Conservation (phyloP, 1,284 basidiomycete genomes). For the Leccinum idahoense region DNA sequence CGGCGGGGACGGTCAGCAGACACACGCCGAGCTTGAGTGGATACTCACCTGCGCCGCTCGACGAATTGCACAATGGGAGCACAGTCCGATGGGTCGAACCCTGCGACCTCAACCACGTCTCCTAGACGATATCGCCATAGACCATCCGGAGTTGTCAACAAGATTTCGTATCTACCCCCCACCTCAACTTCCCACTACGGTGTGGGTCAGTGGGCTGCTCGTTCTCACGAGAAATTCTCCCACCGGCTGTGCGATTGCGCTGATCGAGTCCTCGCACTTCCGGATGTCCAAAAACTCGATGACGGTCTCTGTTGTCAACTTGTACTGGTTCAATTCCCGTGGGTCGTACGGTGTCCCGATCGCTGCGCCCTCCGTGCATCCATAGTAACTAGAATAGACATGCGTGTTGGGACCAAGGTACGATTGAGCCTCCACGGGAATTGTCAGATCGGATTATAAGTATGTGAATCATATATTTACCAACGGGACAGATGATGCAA, state of each 20-base stretch:
- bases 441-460: background rate
- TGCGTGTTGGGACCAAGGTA: background rate
- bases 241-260: background rate
- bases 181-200: conserved; percentile 1
- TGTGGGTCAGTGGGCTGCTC: background rate
- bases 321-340: background rate
- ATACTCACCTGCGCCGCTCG: conserved; percentile 1
- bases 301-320: background rate
- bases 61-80: conserved; percentile 1
- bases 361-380: background rate
- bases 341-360: background rate
- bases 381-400: background rate
- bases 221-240: background rate
- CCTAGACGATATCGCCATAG: conserved; percentile 1
- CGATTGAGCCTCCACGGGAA: background rate
- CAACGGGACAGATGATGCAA: background rate
- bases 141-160: background rate
- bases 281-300: background rate
- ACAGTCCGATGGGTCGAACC: background rate
- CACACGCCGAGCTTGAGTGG: background rate
- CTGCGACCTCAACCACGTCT: background rate
- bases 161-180: background rate
- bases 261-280: background rate
- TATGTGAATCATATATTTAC: background rate
- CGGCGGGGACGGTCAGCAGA: background rate